Percentiles rank a stretch among this genome's conserved stretches.
These are phyloP conservation scores for Dendrobium nobile DNA, from an alignment of 106 monocot species.

Conservation along the genomic window DNA sequence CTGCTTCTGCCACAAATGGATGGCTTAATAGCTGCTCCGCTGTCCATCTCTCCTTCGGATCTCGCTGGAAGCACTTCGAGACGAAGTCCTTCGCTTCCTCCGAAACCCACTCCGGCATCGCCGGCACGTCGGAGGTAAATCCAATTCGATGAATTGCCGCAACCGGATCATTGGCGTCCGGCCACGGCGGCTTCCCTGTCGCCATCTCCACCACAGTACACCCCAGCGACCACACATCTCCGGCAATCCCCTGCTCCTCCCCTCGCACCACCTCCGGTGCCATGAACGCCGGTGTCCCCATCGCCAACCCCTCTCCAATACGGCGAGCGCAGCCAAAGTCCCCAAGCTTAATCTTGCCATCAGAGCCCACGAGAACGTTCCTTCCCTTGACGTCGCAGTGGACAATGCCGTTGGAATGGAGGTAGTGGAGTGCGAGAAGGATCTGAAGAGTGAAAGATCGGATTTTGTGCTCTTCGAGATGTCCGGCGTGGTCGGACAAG, in stretches of 20 bases:
- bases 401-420: neutral
- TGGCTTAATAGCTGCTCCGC: slow-evolving; percentile 34
- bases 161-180: neutral
- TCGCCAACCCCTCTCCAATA: neutral
- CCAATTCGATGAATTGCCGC: slow-evolving; percentile 12
- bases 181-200: slow-evolving; percentile 41
- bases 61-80: slow-evolving; percentile 35
- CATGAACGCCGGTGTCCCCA: slow-evolving; percentile 60
- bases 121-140: slow-evolving; percentile 29
- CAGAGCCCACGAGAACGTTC: slow-evolving; percentile 8
- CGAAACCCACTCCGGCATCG: slow-evolving; percentile 30
- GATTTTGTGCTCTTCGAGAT: slow-evolving; percentile 2
- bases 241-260: slow-evolving; percentile 41
- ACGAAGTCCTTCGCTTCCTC: slow-evolving; percentile 48
- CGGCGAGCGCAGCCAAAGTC: slow-evolving; percentile 24
- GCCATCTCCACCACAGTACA: slow-evolving; percentile 69
- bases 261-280: slow-evolving; percentile 74
- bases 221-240: slow-evolving; percentile 71
- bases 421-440: slow-evolving; percentile 4
- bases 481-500: neutral
- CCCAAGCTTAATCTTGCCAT: slow-evolving; percentile 12
- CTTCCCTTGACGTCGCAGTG: slow-evolving; percentile 14
- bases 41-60: slow-evolving; percentile 39
- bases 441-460: slow-evolving; percentile 12
- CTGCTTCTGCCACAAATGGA: slow-evolving; percentile 23